Evolutionary conservation across 2,329 filamentous ascomycete species (phyloP).

Genomic region (Epichloe bromicola): DNA sequence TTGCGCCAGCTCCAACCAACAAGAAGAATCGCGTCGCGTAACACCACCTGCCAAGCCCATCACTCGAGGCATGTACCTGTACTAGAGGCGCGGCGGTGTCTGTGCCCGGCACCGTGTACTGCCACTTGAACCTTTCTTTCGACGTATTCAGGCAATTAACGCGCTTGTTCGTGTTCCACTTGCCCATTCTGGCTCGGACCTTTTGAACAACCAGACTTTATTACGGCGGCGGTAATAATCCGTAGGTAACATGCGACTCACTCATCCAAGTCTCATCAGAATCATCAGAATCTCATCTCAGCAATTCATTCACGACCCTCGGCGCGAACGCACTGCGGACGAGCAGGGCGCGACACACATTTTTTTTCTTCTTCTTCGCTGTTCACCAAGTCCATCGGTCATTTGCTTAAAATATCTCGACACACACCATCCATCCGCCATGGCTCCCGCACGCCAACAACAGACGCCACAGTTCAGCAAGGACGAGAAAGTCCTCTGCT

Average conservation of each 20-base stretch:
- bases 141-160: constrained; percentile 9
- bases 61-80: not conserved
- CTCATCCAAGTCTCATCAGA: not conserved
- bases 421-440: constrained; percentile 11
- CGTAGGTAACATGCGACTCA: too few species aligned
- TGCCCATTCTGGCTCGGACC: not conserved
- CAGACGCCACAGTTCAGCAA: constrained; percentile 43
- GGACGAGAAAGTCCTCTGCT: constrained; percentile 92
- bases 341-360: not conserved
- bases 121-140: not conserved
- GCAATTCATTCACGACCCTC: not conserved
- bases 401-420: not conserved
- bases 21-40: constrained; percentile 1
- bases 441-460: constrained; percentile 31
- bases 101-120: not conserved
- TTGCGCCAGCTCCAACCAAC: not conserved
- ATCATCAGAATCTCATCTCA: not conserved
- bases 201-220: not conserved
- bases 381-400: not conserved
- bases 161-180: not conserved
- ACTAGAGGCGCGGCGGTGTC: not conserved
- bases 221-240: not conserved
- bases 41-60: not conserved
- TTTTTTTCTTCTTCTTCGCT: not conserved
- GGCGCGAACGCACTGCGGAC: not conserved